phyloP scores from a whole-genome alignment of 192 early-diverging fungal species.

The Umbelopsis sp. region DNA sequence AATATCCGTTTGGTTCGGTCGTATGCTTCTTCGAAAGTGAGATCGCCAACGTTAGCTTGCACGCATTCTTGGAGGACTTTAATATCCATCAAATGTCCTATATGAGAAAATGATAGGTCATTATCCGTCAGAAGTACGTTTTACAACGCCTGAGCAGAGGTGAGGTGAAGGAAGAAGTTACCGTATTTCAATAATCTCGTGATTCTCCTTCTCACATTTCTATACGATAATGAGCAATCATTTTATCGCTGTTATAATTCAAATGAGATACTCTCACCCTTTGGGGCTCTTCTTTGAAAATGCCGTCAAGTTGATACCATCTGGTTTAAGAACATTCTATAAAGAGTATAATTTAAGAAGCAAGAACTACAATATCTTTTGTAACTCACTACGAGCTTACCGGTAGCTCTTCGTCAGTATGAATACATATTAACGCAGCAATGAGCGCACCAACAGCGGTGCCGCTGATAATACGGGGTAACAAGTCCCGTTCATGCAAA shows the following conservation, averaged over 20 bases:
- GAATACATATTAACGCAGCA: constrained; percentile 75
- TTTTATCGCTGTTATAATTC: not conserved
- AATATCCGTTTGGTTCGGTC: constrained; percentile 63
- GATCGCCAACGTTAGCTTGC: constrained; percentile 68
- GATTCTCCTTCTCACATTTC: constrained; percentile 61
- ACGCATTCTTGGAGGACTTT: constrained; percentile 77
- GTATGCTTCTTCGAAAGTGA: constrained; percentile 75
- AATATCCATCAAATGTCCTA: constrained; percentile 74
- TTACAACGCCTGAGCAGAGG: no score
- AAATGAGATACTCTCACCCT: constrained; percentile 37
- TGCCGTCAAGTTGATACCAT: constrained; percentile 66
- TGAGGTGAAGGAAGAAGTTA: constrained; percentile 19
- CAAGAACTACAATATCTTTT: not conserved
- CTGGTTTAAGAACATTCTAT: constrained; percentile 52
- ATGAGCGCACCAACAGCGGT: constrained; percentile 73
- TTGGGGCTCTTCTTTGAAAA: constrained; percentile 59
- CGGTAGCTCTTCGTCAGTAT: constrained; percentile 74
- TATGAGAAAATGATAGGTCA: not conserved
- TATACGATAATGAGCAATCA: not conserved
- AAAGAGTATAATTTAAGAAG: not conserved
- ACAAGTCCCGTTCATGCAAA: constrained; percentile 58
- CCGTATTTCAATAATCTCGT: constrained; percentile 69
- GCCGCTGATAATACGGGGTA: constrained; percentile 80
- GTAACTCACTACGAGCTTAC: constrained; percentile 30
- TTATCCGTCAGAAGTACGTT: no score